Conservation (phyloP, 345 rosid genomes). For the Linum tenue region DNA sequence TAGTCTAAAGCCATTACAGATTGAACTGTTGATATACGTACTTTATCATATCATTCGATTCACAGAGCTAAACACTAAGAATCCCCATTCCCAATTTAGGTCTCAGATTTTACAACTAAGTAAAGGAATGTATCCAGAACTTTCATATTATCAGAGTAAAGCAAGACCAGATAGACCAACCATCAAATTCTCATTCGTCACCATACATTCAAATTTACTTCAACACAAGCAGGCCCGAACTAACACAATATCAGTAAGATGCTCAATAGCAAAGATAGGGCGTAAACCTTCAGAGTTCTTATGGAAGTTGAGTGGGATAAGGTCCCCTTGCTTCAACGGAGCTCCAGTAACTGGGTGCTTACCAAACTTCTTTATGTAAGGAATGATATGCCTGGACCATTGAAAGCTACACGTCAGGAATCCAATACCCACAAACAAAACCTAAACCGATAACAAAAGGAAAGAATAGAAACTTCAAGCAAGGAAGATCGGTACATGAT, state of each 20-base stretch:
- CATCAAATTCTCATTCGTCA: too few species aligned
- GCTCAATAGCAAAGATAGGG: too few species aligned
- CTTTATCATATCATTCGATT: not conserved
- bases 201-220: too few species aligned
- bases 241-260: too few species aligned
- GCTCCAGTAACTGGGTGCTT: conserved; percentile 84
- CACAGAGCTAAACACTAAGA: not conserved
- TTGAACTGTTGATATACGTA: not conserved
- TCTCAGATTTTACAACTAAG: too few species aligned
- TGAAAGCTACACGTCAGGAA: not conserved
- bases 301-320: conserved; percentile 68
- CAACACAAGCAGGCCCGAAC: too few species aligned
- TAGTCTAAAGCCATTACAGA: too few species aligned
- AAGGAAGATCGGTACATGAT: conserved; percentile 42
- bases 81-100: not conserved
- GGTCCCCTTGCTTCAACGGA: conserved; percentile 61
- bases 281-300: conserved; percentile 69
- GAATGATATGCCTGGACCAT: conserved; percentile 56
- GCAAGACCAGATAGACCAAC: not conserved
- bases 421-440: not conserved
- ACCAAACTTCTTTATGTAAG: conserved; percentile 72
- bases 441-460: not conserved
- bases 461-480: not conserved
- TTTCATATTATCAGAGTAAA: not conserved
- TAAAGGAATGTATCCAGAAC: not conserved